A percentile compares a stretch with the other conserved stretches of the same genome.
Conservation (phyloP, 2,329 filamentous ascomycete genomes). For the Neobulgaria alba region DNA sequence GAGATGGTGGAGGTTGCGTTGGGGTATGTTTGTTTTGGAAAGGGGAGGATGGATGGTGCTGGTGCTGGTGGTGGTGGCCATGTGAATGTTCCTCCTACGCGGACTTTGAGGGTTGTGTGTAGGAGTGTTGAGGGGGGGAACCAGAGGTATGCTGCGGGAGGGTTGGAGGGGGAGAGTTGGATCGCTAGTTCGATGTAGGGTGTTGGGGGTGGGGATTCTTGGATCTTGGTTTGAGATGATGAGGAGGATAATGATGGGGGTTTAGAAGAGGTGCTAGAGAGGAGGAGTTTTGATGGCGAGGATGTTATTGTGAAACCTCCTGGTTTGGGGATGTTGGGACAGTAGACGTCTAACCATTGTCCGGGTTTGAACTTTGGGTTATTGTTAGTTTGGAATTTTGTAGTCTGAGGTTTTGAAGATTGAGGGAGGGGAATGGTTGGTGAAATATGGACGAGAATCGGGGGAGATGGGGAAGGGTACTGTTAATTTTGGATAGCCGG, state of each 20-base stretch:
- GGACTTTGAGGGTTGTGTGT: neutral
- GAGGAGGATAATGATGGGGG: no score
- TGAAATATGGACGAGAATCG: no score
- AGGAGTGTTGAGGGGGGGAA: neutral
- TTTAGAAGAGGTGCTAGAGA: no score
- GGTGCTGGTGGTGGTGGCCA: neutral
- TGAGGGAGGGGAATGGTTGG: no score
- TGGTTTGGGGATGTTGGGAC: constrained; percentile 58
- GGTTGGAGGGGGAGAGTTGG: neutral
- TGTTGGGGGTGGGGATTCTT: constrained; percentile 14
- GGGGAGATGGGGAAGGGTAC: constrained; percentile 27
- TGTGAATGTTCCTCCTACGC: neutral
- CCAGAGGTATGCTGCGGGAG: neutral
- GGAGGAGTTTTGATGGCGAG: constrained; percentile 50
- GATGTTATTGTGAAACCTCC: constrained; percentile 89
- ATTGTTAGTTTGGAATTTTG: neutral
- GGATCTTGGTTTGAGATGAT: no score
- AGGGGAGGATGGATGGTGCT: no score
- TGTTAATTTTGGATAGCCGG: constrained; percentile 31
- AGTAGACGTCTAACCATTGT: constrained; percentile 81
- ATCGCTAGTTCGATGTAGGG: constrained; percentile 1
- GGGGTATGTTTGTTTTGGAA: no score
- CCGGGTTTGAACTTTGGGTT: constrained; percentile 60
- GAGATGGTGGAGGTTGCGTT: no score
- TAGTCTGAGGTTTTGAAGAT: neutral